Conservation (phyloP, 2,329 filamentous ascomycete species). For the Pyrenophora graminea region DNA sequence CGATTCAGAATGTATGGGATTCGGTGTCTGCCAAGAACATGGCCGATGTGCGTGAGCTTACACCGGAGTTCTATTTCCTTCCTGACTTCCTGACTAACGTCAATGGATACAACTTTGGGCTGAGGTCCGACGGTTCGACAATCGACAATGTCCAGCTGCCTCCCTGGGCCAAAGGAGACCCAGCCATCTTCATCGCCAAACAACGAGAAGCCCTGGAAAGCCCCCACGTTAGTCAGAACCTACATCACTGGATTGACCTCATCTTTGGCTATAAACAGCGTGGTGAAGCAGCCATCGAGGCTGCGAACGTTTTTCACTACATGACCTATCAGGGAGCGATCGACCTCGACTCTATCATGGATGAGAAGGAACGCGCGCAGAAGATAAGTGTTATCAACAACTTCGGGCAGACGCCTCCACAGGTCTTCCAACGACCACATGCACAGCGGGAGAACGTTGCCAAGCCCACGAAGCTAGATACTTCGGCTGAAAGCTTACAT, state of each 20-base stretch:
- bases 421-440: constrained; percentile 85
- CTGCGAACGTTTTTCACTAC: constrained; percentile 93
- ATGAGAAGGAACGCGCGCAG: constrained; percentile 82
- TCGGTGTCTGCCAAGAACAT: constrained; percentile 89
- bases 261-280: constrained; percentile 94
- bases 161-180: constrained; percentile 94
- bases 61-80: constrained; percentile 95
- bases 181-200: constrained; percentile 92
- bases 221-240: constrained; percentile 83
- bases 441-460: constrained; percentile 71
- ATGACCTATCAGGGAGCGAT: constrained; percentile 93
- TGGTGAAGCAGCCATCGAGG: constrained; percentile 88
- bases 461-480: constrained; percentile 73
- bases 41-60: constrained; percentile 91
- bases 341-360: constrained; percentile 86
- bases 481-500: constrained; percentile 73
- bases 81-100: constrained; percentile 94
- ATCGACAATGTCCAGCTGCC: constrained; percentile 90
- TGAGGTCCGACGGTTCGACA: constrained; percentile 75
- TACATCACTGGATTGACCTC: constrained; percentile 95
- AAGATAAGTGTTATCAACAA: constrained; percentile 98
- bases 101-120: constrained; percentile 92
- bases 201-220: constrained; percentile 95
- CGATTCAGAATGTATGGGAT: constrained; percentile 85
- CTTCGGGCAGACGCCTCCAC: constrained; percentile 95